phyloP scores from a whole-genome alignment of 75 land plant species.

The Adiantum capillusveneris region DNA sequence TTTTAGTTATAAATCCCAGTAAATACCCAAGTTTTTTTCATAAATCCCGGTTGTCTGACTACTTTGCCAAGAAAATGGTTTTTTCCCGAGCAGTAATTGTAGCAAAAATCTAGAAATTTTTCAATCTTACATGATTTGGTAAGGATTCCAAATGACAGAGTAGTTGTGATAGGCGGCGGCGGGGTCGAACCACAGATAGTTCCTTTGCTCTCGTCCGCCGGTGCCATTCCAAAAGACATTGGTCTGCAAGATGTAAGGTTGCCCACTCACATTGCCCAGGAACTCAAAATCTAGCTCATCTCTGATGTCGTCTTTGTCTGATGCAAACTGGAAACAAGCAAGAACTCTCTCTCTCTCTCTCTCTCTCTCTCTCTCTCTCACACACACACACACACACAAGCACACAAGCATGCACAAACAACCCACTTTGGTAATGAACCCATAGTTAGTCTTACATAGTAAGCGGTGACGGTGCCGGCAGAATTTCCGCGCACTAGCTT shows the following conservation, averaged over 20 bases:
- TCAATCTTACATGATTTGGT: slow-evolving; percentile 2
- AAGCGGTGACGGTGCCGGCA: too few relatives aligned
- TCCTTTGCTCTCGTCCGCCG: slow-evolving; percentile 2
- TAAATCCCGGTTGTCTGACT: too few relatives aligned
- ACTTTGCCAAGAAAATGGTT: too few relatives aligned
- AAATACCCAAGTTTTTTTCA: too few relatives aligned
- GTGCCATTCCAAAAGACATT: slow-evolving; percentile 2
- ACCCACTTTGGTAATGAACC: neutral
- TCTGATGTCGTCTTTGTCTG: neutral
- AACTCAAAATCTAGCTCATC: slow-evolving; percentile 7
- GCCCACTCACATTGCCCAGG: slow-evolving; percentile 2
- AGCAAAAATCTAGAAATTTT: too few relatives aligned
- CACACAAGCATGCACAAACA: neutral
- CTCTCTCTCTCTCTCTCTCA: too few relatives aligned
- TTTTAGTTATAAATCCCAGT: too few relatives aligned
- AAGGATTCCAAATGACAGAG: neutral
- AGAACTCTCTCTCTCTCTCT: neutral
- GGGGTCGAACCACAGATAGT: slow-evolving; percentile 2
- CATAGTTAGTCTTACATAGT: neutral
- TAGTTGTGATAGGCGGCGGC: neutral
- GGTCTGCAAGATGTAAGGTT: slow-evolving; percentile 5
- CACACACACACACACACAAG: too few relatives aligned
- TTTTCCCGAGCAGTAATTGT: too few relatives aligned
- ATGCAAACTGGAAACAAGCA: neutral
- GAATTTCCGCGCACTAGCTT: neutral